Evolutionary conservation across 345 rosid genomes (phyloP), one percentile per base, ranked within the genome.

Genomic region (Erucastrum elatum): DNA sequence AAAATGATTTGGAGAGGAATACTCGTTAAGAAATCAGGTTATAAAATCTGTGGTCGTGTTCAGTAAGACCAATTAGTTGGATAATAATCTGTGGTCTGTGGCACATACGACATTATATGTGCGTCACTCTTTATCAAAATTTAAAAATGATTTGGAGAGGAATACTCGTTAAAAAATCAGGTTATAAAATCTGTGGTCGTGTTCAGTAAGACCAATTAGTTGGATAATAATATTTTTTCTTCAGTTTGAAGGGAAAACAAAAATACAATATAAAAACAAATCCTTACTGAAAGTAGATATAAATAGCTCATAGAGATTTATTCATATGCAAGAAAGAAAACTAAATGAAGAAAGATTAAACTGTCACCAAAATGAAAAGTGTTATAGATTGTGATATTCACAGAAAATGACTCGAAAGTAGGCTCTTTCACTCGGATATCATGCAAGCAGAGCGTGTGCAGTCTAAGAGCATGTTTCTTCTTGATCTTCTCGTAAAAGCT

Each of bases 381-480:
- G 12, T 11, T 41, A 2, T 10, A 41, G 49, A 10, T 10, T 9
- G 49, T 41, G 13, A 41, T 41, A 41, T 41, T 44, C 51, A 21
- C 21, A 21, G 21, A 21, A 44, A 11, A 44, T 4, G 99, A 91
- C 73, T 96, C 98, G 81, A 88, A 85, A 26, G 98, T 78, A 0
- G 97, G 99, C 83, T 93, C 98, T 83, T 93, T 96, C 77, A 93
- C 98, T 51, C 90, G 86, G 66, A 96, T 96, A 86, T 96, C 97
- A 75, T 91, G 80, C 60, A 96, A 85, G 83, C 98, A 96, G 76
- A 93, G 96, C 5, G 98, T 93, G 77, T 91, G 99, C 79, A 93
- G 82, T 49, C 97, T 95, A 64, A 90, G 90, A n/a, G 74, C 46
- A 5, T 84, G 85, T 69, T 96, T 96, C 70, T 80, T 85, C 77